These are phyloP conservation scores for Panicum hallii DNA, from an alignment of 202 grass and related monocot species.

Conservation along the genomic window DNA sequence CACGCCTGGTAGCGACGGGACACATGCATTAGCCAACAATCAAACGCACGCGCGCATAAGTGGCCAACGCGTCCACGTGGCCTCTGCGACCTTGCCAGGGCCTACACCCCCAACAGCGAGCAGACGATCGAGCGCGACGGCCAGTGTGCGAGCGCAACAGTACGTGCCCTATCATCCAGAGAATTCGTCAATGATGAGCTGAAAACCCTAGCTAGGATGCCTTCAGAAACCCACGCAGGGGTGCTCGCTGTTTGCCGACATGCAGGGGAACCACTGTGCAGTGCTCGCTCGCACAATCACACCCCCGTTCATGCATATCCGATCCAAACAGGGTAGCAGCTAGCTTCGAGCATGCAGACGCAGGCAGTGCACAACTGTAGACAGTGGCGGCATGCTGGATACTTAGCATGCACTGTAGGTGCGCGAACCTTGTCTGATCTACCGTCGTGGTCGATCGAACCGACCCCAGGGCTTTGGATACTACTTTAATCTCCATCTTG, in stretches of 20 bases:
- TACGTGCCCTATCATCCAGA: neutral
- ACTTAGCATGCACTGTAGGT: too few species aligned
- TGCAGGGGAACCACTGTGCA: conserved; percentile 31
- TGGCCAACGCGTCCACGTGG: conserved; percentile 39
- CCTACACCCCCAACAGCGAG: neutral
- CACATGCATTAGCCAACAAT: conserved; percentile 19
- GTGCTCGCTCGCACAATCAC: neutral
- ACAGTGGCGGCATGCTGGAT: neutral
- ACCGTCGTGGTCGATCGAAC: too few species aligned
- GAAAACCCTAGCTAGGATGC: neutral
- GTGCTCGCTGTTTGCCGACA: conserved; percentile 52
- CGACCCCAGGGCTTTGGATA: too few species aligned
- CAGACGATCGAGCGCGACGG: neutral
- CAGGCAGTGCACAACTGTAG: neutral
- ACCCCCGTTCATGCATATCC: neutral
- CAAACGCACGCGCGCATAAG: neutral
- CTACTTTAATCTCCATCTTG: too few species aligned
- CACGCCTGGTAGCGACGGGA: conserved; percentile 36
- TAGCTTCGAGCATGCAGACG: neutral
- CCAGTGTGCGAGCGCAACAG: neutral
- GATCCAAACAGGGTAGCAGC: neutral
- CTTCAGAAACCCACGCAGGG: neutral
- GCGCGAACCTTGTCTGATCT: neutral
- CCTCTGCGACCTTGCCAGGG: neutral
- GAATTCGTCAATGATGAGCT: neutral